These are phyloP conservation scores for Mucor plumbeus DNA, from an alignment of 371 early-diverging fungal species.

Conservation along the genomic window DNA sequence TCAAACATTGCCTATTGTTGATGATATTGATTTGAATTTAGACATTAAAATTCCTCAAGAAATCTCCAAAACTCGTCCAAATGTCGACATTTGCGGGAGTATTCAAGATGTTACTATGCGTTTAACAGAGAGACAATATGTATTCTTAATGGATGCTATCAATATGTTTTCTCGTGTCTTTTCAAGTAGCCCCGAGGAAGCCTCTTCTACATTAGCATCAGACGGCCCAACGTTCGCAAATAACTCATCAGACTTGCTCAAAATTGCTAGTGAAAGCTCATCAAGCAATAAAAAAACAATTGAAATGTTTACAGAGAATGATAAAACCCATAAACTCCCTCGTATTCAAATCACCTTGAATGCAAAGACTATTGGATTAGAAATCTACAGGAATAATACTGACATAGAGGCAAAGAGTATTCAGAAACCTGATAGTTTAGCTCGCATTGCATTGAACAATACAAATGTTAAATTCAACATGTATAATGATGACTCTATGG, in stretches of 20 bases:
- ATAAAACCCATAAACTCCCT: not conserved
- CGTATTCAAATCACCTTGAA: slow-evolving; percentile 26
- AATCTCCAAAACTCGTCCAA: slow-evolving; percentile 25
- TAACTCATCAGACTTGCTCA: not conserved
- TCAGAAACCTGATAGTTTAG: slow-evolving; percentile 33
- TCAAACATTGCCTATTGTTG: slow-evolving; percentile 80
- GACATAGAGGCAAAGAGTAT: slow-evolving; percentile 9
- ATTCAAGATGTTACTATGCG: slow-evolving; percentile 81
- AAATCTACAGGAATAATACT: slow-evolving; percentile 31
- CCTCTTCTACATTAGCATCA: not conserved
- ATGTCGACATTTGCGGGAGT: slow-evolving; percentile 62
- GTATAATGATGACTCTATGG: slow-evolving; percentile 65
- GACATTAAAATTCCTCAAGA: slow-evolving; percentile 55
- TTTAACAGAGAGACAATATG: slow-evolving; percentile 84
- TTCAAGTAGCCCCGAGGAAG: slow-evolving; percentile 15
- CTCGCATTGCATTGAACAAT: slow-evolving; percentile 58
- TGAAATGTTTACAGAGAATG: slow-evolving; percentile 1
- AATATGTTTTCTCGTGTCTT: slow-evolving; percentile 51
- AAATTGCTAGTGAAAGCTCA: not conserved
- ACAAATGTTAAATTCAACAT: slow-evolving; percentile 63
- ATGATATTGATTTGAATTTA: slow-evolving; percentile 81
- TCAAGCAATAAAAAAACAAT: not conserved
- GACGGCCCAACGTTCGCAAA: too few species aligned
- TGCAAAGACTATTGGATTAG: slow-evolving; percentile 39
- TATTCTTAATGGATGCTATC: slow-evolving; percentile 75